Conservation (phyloP, 1,284 basidiomycete genomes). For the Cutaneotrichosporon sp. region DNA sequence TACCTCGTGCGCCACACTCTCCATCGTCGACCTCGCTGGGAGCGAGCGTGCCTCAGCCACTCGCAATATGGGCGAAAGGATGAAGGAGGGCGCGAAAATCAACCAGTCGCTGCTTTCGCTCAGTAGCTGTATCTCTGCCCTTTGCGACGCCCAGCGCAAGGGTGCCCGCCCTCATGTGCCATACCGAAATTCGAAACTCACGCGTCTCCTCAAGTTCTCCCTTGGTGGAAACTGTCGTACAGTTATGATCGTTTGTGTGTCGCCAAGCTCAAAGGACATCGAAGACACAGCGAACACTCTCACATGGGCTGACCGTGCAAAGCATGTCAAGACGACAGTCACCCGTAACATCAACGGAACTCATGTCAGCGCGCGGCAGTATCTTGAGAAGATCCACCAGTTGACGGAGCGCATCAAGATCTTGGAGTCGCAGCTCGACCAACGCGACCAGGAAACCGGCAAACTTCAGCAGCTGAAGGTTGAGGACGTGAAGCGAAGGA, state of each 20-base stretch:
- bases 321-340: constrained; percentile 89
- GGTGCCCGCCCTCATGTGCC: constrained; percentile 84
- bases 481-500: constrained; percentile 62
- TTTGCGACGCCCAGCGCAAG: constrained; percentile 65
- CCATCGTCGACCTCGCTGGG: constrained; percentile 93
- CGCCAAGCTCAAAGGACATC: constrained; percentile 87
- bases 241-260: constrained; percentile 95
- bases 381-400: constrained; percentile 85
- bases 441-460: constrained; percentile 35
- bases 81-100: constrained; percentile 96
- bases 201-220: constrained; percentile 90
- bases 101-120: constrained; percentile 94
- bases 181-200: constrained; percentile 94
- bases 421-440: constrained; percentile 65
- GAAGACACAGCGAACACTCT: constrained; percentile 97
- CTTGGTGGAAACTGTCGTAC: constrained; percentile 97
- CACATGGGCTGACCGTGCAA: constrained; percentile 89
- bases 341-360: constrained; percentile 91
- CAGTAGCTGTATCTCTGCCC: constrained; percentile 92
- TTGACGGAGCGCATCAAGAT: constrained; percentile 30
- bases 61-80: constrained; percentile 91
- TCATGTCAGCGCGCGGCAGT: constrained; percentile 85
- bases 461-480: constrained; percentile 56
- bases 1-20: constrained; percentile 81
- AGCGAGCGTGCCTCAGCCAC: constrained; percentile 93